Conservation (phyloP, 805 yeast genomes). For the Kregervanrija fluxuum region DNA sequence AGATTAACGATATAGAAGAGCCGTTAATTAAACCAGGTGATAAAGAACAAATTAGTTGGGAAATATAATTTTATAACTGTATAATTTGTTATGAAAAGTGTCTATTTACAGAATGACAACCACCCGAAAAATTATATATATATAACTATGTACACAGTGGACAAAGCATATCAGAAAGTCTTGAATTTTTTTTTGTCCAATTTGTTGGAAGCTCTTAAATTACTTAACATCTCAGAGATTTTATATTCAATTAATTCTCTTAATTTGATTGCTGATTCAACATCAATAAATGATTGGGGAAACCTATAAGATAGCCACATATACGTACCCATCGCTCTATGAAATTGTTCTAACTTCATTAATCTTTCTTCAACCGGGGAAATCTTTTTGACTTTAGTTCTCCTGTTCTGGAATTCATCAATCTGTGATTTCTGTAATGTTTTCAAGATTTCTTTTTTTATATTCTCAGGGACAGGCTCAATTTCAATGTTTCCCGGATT, state of each 20-base stretch:
- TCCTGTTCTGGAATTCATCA: slow-evolving; percentile 12
- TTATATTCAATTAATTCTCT: slow-evolving; percentile 62
- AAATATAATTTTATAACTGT: slow-evolving; percentile 22
- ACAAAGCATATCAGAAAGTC: slow-evolving; percentile 7
- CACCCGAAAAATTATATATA: not conserved
- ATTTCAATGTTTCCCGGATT: slow-evolving; percentile 14
- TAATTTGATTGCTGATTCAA: slow-evolving; percentile 63
- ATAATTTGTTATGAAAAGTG: not conserved
- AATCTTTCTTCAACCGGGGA: slow-evolving; percentile 25
- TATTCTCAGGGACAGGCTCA: slow-evolving; percentile 23
- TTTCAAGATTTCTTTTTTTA: slow-evolving; percentile 13
- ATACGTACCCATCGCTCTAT: slow-evolving; percentile 58
- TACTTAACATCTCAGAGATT: slow-evolving; percentile 42
- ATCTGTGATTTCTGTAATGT: slow-evolving; percentile 9
- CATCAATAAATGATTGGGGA: slow-evolving; percentile 73
- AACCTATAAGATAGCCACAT: slow-evolving; percentile 86
- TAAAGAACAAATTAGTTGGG: slow-evolving; percentile 42
- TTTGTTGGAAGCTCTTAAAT: slow-evolving; percentile 18
- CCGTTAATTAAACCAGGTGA: slow-evolving; percentile 41
- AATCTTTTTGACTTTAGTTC: slow-evolving; percentile 13
- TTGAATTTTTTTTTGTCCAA: slow-evolving; percentile 13
- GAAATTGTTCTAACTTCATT: slow-evolving; percentile 52
- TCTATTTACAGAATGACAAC: not conserved
- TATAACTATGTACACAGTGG: not conserved
- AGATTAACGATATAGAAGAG: slow-evolving; percentile 62